Evolutionary conservation across 2,329 filamentous ascomycete species (phyloP), one percentile per base, ranked within the genome.

Genomic region (Paramyrothecium roridum): DNA sequence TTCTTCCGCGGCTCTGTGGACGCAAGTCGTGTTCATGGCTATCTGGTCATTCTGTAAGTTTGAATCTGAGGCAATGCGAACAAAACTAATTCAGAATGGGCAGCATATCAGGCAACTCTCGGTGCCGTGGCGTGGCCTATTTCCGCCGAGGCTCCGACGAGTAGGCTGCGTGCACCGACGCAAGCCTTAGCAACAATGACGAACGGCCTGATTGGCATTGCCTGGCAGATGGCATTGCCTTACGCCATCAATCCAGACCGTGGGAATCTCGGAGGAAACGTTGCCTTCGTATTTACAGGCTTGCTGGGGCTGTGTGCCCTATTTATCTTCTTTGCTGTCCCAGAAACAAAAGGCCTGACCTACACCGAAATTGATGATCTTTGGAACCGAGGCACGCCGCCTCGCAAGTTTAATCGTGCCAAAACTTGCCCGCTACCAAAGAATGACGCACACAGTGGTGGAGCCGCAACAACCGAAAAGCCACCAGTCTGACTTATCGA

Each of bases 271-370:
- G 67, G 68, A 10, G 71, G 68, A 2, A 74, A 74, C 56, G 67
- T 70, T 10, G 62, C 65, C 0, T 75, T 75, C 55, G 69, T 75
- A 19, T 76, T 74, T 55, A 71, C 67, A 3, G 69, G 63, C 0
- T 54, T 71, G 6, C 59, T 62, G 34, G 55, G 69, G 20, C n/a
- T 51, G 12, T n/a, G 56, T 23, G 61, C 63, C 8, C 56, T 68
- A n/a, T 72, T 64, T 52, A 34, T 74, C 8, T 62, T 63, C 60
- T 64, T 67, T 19, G 67, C 58, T 43, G 65, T 73, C 68, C 76
- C 76, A 7, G 66, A 70, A 54, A 68, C 65, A 16, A 53, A 59
- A 3, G 59, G 58, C 13, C 54, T 62, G 8, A 60, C 57, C 3
- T 63, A 60, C 21, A 56, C 60, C 10, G 63, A 65, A 53, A 59